These are phyloP conservation scores for Chara braunii DNA, from an alignment of 139 green algal species.

Conservation along the genomic window DNA sequence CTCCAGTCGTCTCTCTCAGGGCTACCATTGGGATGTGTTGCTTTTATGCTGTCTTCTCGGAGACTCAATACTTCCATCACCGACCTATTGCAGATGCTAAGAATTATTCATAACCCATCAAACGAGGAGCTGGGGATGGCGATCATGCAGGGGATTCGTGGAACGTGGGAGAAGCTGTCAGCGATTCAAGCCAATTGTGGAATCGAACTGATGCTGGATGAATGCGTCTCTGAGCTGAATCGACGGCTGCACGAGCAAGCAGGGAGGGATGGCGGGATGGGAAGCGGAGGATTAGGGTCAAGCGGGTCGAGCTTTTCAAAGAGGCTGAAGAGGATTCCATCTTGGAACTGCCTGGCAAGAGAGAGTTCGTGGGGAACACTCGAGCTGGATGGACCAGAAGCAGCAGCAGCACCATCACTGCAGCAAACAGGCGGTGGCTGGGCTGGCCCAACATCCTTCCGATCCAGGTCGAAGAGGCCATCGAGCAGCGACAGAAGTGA, in stretches of 20 bases:
- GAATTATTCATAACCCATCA: constrained; percentile 40
- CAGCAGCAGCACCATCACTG: background rate
- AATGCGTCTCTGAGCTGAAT: constrained; percentile 47
- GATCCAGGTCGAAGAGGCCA: background rate
- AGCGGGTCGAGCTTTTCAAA: background rate
- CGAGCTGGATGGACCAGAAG: constrained; percentile 13
- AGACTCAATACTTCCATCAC: too few species aligned
- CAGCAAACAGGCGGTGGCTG: background rate
- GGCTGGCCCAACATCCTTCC: background rate
- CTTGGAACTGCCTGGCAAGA: constrained; percentile 34
- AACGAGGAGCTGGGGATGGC: constrained; percentile 17
- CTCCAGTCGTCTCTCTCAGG: too few species aligned
- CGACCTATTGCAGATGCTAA: constrained; percentile 34
- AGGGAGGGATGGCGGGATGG: constrained; percentile 4
- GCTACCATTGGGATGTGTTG: too few species aligned
- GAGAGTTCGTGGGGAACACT: constrained; percentile 30
- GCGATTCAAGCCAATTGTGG: constrained; percentile 45
- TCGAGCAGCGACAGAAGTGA: constrained; percentile 13
- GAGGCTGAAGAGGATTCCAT: constrained; percentile 34
- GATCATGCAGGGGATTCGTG: constrained; percentile 40
- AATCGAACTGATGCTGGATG: constrained; percentile 50
- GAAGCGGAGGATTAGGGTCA: background rate
- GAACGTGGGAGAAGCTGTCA: constrained; percentile 46
- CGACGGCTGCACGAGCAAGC: constrained; percentile 10
- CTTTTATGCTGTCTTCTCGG: too few species aligned